Conservation (phyloP, 805 yeast species). For the Saturnispora sekii region DNA sequence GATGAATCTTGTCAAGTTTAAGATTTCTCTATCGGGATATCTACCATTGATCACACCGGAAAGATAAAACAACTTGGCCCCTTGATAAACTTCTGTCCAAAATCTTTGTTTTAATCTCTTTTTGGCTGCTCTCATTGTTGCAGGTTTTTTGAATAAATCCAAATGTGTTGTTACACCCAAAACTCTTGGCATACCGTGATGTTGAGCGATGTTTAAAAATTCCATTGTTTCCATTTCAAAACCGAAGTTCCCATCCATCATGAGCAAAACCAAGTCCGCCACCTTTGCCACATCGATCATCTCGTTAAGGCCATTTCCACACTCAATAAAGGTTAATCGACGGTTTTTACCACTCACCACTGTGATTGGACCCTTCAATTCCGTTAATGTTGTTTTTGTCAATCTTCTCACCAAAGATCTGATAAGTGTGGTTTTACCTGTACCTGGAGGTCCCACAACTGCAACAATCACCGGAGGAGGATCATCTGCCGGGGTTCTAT, state of each 20-base stretch:
- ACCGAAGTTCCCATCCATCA: slow-evolving; percentile 96
- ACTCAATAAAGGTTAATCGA: slow-evolving; percentile 86
- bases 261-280: slow-evolving; percentile 80
- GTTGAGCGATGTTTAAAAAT: slow-evolving; percentile 89
- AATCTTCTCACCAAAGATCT: slow-evolving; percentile 80
- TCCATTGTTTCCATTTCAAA: slow-evolving; percentile 99
- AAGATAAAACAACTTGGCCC: slow-evolving; percentile 89
- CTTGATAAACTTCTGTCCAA: slow-evolving; percentile 98
- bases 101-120: slow-evolving; percentile 87
- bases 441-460: slow-evolving; percentile 98
- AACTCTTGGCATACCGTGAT: slow-evolving; percentile 98
- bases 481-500: slow-evolving; percentile 92
- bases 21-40: slow-evolving; percentile 92
- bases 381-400: slow-evolving; percentile 77
- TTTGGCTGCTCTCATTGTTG: slow-evolving; percentile 84
- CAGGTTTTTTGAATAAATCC: slow-evolving; percentile 82
- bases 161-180: slow-evolving; percentile 93
- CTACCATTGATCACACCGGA: slow-evolving; percentile 96
- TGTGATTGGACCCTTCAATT: slow-evolving; percentile 92
- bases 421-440: slow-evolving; percentile 91
- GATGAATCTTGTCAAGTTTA: slow-evolving; percentile 84
- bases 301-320: slow-evolving; percentile 83
- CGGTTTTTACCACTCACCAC: slow-evolving; percentile 93
- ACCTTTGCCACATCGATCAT: slow-evolving; percentile 96
- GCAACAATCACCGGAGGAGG: slow-evolving; percentile 97